Conservation (phyloP, 2,329 filamentous ascomycete species). For the Penicillium sp. region DNA sequence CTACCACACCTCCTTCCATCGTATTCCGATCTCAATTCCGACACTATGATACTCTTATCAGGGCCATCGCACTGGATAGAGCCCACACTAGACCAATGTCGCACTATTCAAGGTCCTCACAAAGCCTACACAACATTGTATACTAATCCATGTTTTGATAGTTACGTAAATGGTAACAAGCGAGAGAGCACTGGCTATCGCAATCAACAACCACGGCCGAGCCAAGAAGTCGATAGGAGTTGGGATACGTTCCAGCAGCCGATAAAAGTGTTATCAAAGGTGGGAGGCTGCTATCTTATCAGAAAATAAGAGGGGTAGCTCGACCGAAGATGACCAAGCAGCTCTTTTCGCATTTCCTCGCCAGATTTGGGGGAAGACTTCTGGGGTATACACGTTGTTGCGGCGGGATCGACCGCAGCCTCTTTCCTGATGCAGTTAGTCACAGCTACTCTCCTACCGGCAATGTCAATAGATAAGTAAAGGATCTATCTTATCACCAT, state of each 20-base stretch:
- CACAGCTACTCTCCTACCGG: neutral
- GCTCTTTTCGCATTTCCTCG: neutral
- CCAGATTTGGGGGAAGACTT: neutral
- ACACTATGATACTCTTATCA: conserved; percentile 1
- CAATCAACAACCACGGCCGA: neutral
- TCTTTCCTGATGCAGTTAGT: neutral
- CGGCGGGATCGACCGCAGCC: neutral
- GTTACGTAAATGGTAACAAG: neutral
- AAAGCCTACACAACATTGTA: neutral
- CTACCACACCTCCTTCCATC: neutral
- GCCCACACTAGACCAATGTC: neutral
- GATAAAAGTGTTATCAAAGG: neutral
- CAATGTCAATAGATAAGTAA: neutral
- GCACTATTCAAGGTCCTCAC: neutral
- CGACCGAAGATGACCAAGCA: conserved; percentile 1
- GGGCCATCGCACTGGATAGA: neutral
- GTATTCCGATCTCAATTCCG: neutral
- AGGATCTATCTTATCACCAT: conserved; percentile 3
- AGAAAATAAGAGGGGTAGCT: neutral
- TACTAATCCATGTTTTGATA: neutral
- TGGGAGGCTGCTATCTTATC: neutral
- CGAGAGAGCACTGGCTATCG: neutral
- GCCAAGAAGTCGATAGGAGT: neutral
- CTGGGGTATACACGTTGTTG: neutral
- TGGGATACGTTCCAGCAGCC: conserved; percentile 2